Base-by-base conservation (phyloP, 139 green algal genomes). In the Micractinium sp. region DNA sequence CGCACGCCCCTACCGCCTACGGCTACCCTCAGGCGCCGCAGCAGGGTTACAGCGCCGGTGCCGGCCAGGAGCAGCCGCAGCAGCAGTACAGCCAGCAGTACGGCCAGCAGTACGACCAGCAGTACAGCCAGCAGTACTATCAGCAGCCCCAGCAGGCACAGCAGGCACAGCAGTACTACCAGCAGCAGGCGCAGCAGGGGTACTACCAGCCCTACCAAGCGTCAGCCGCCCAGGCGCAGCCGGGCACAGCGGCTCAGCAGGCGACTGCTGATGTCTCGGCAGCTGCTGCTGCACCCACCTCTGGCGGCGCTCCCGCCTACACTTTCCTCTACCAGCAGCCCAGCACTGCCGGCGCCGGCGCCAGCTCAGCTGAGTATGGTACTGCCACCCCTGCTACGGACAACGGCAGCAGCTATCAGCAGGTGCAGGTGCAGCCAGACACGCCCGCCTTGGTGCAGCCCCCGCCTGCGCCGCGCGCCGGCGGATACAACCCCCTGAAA, bases 141-240 rank as follows among this genome's bases (percentile, higher is more conserved):
- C 71, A 77, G 71, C 71, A 76, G 33, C 22, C 5, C 33, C 81
- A 86, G 81, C 81, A 74, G 60, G 36, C 19, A 12, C 53, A 47
- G 36, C 38, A 61, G 38, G 36, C 25, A 20, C 75, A 56, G 77
- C 38, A 39, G 0, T 18, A 56, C 38, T 61, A 82, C 77, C 77
- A 82, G 77, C 38, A 56, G 82, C 82, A 87, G 61, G 25, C 27
- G 77, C 82, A 87, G 82, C 63, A 71, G 35, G 56, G 27, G 15
- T 66, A 60, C 25, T 29, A 47, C 3, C 41, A 47, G 31, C 15
- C 73, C 74, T 81, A 71, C 53, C 80, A 85, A 3, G 14, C 27
- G 27, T 16, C 71, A 0, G 31, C 31, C 23, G 23, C 67, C 19
- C 67, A n/a, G 23, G 20, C 29, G 18, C 41, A 85, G 47, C 47